A percentile compares a stretch with the other conserved stretches of the same genome.
Conservation (phyloP, 139 green algal genomes). For the Chlamydomonas incerta region DNA sequence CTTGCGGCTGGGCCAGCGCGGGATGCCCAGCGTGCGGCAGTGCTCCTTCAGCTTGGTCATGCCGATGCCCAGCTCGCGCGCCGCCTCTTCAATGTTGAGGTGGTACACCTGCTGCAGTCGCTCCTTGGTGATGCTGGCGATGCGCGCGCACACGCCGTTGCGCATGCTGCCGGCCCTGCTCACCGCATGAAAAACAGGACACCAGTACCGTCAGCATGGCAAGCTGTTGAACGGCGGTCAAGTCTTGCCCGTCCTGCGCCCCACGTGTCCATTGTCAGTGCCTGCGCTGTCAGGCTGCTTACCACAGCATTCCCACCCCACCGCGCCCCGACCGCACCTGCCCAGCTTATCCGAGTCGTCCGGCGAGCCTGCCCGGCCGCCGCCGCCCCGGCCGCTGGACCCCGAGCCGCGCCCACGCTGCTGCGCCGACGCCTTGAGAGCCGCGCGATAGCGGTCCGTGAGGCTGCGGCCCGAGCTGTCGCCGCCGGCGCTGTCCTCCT, state of each 20-base stretch:
- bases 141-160: conserved; percentile 35
- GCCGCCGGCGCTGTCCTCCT: background rate
- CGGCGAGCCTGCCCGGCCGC: background rate
- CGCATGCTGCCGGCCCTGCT: background rate
- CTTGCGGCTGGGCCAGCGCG: conserved; percentile 59
- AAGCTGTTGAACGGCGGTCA: no score
- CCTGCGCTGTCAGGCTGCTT: no score
- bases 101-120: conserved; percentile 50
- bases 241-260: no score
- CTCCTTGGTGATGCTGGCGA: conserved; percentile 44
- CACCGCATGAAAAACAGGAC: no score
- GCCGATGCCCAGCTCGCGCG: conserved; percentile 61
- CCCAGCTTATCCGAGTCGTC: background rate
- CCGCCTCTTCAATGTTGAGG: conserved; percentile 59
- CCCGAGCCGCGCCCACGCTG: background rate
- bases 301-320: no score
- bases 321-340: no score
- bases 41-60: conserved; percentile 68
- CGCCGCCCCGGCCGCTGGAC: background rate
- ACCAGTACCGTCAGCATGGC: no score
- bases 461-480: background rate
- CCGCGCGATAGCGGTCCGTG: conserved; percentile 31
- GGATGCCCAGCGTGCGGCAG: conserved; percentile 57
- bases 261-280: no score
- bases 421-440: conserved; percentile 28